Percentiles rank a stretch among this genome's conserved stretches.
Conservation (phyloP, 2,329 filamentous ascomycete genomes). For the Penicillium sp. region DNA sequence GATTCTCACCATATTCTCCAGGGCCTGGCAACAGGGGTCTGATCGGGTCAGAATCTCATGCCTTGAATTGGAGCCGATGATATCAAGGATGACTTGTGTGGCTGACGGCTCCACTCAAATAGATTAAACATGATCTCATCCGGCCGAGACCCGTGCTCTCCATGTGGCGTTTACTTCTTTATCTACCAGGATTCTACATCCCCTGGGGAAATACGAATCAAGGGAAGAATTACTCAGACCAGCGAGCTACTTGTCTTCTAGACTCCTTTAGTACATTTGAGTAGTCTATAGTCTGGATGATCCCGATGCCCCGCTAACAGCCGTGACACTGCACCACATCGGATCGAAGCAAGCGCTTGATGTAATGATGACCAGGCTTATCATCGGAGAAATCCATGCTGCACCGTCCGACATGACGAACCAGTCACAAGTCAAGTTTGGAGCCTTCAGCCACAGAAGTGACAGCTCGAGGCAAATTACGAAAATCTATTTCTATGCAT, state of each 20-base stretch:
- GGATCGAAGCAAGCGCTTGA: conserved; percentile 10
- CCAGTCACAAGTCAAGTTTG: background rate
- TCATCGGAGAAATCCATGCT: background rate
- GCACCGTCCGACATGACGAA: conserved; percentile 4
- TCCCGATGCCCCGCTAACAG: background rate
- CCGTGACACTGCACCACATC: conserved; percentile 9
- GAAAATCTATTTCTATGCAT: background rate
- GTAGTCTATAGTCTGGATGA: background rate
- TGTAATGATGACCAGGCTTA: conserved; percentile 20
- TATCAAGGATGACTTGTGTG: conserved; percentile 26
- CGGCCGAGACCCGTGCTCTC: conserved; percentile 8
- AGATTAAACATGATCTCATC: conserved; percentile 31
- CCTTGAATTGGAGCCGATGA: conserved; percentile 10
- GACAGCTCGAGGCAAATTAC: conserved; percentile 16
- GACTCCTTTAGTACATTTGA: background rate
- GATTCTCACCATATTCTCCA: background rate
- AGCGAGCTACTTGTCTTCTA: too few species aligned
- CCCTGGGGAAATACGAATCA: background rate
- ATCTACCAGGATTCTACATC: background rate
- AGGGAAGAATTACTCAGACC: too few species aligned
- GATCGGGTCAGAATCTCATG: background rate
- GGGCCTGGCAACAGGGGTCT: background rate
- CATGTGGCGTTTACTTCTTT: conserved; percentile 3
- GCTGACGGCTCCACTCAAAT: conserved; percentile 27
- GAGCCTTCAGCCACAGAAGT: conserved; percentile 12